phyloP scores from a whole-genome alignment of 1,284 basidiomycete species.

The Rhodotorula glutinis region DNA sequence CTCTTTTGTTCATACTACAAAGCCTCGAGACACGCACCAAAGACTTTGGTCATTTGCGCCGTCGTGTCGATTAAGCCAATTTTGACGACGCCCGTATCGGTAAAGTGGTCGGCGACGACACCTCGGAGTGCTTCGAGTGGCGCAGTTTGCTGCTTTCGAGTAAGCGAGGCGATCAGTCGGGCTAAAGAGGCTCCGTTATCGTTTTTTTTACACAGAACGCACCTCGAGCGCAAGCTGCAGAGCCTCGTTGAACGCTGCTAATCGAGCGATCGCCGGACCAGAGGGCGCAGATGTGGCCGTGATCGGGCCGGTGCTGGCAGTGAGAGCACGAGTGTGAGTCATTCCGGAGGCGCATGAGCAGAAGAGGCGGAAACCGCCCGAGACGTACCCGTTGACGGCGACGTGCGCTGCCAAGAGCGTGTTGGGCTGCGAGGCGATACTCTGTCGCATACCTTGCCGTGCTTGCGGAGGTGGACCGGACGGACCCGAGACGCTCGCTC shows the following conservation, averaged over 20 bases:
- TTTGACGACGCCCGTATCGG: constrained; percentile 36
- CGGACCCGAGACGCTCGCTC: background rate
- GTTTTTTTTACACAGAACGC: too few species aligned
- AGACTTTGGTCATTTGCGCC: constrained; percentile 30
- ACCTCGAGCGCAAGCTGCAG: constrained; percentile 31
- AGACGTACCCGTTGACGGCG: constrained; percentile 30
- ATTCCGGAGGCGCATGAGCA: too few species aligned
- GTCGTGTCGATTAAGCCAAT: constrained; percentile 31
- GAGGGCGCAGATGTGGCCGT: constrained; percentile 27
- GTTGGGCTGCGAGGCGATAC: constrained; percentile 4
- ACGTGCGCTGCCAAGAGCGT: constrained; percentile 29
- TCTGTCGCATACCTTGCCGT: background rate
- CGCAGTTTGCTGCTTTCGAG: constrained; percentile 22
- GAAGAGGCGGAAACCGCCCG: too few species aligned
- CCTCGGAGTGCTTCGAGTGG: constrained; percentile 25
- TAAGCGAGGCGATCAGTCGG: too few species aligned
- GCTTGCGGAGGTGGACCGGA: background rate
- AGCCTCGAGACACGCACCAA: constrained; percentile 28
- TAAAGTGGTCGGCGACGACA: constrained; percentile 34
- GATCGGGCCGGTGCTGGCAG: constrained; percentile 27
- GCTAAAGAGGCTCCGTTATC: too few species aligned
- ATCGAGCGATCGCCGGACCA: constrained; percentile 20
- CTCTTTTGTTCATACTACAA: too few species aligned
- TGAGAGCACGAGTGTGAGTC: background rate
- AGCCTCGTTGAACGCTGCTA: constrained; percentile 29